A percentile compares a stretch with the other conserved stretches of the same genome.
Evolutionary conservation across 1,284 basidiomycete genomes (phyloP).

Genomic region (Leccinum solheimii): DNA sequence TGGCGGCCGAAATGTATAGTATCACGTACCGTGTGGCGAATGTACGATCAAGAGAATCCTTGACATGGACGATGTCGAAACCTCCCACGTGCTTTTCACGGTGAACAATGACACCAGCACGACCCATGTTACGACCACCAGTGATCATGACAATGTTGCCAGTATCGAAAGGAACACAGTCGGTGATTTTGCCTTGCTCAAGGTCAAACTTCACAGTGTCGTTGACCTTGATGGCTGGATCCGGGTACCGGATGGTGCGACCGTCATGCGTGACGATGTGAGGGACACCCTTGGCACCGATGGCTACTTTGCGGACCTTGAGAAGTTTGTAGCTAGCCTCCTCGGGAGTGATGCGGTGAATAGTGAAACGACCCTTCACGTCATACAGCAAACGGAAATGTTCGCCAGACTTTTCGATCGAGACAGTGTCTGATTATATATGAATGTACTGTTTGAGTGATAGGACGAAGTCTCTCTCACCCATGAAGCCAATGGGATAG

Average conservation of each 20-base stretch:
- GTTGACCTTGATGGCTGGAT: constrained; percentile 94
- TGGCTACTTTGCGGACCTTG: constrained; percentile 91
- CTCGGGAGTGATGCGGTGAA: constrained; percentile 99
- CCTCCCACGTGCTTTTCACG: constrained; percentile 97
- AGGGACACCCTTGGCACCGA: constrained; percentile 94
- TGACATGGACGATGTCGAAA: constrained; percentile 97
- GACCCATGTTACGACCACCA: constrained; percentile 99
- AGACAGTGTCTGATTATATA: constrained; percentile 76
- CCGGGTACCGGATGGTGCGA: constrained; percentile 99
- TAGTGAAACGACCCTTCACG: constrained; percentile 98
- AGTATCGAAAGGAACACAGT: constrained; percentile 95
- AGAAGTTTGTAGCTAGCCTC: constrained; percentile 98
- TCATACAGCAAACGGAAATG: constrained; percentile 99
- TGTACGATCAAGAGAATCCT: constrained; percentile 92
- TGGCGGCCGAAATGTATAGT: neutral
- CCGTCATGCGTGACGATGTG: constrained; percentile 99
- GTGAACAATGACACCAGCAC: constrained; percentile 94
- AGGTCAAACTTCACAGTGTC: constrained; percentile 98
- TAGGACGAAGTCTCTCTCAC: constrained; percentile 50
- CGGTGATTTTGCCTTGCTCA: constrained; percentile 91
- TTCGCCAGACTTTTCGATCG: constrained; percentile 98
- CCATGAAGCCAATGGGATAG: constrained; percentile 97
- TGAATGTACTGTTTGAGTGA: constrained; percentile 3
- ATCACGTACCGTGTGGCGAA: constrained; percentile 87
- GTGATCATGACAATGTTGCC: constrained; percentile 98